A percentile compares a stretch with the other conserved stretches of the same genome.
phyloP scores from a whole-genome alignment of 495 filamentous ascomycete species.

The Penicillium verhagenii region DNA sequence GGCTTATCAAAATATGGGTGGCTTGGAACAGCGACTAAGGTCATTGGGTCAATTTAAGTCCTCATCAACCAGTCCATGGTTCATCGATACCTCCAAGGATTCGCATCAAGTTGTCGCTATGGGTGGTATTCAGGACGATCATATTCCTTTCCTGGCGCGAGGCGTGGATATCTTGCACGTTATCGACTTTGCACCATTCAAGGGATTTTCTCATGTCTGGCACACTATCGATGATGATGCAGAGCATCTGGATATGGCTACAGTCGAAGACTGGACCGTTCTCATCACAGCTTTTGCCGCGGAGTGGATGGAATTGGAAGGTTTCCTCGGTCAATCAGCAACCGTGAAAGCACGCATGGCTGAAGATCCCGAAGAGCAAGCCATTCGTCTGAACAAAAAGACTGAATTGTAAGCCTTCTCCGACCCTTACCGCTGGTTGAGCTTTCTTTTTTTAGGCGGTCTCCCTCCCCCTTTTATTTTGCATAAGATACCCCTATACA shows the following conservation, averaged over 20 bases:
- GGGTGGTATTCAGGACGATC: slow-evolving; percentile 74
- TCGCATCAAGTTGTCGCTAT: slow-evolving; percentile 43
- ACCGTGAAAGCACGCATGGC: slow-evolving; percentile 1
- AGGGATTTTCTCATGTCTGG: slow-evolving; percentile 78
- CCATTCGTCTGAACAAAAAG: slow-evolving; percentile 28
- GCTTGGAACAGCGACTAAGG: slow-evolving; percentile 68
- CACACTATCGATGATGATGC: slow-evolving; percentile 82
- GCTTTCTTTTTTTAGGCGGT: background rate
- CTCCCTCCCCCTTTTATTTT: too few species aligned
- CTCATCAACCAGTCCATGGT: slow-evolving; percentile 37
- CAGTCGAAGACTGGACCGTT: slow-evolving; percentile 83
- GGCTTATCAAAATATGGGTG: slow-evolving; percentile 75
- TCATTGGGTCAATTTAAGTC: slow-evolving; percentile 52
- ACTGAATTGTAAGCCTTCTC: slow-evolving; percentile 48
- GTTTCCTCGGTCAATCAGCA: slow-evolving; percentile 30
- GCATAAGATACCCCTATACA: background rate
- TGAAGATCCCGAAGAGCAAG: slow-evolving; percentile 17
- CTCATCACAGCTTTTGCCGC: slow-evolving; percentile 81
- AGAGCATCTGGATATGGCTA: slow-evolving; percentile 78
- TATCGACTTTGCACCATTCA: slow-evolving; percentile 61
- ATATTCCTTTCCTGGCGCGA: slow-evolving; percentile 79
- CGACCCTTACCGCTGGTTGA: slow-evolving; percentile 6
- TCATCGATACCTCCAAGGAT: slow-evolving; percentile 55
- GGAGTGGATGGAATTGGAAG: slow-evolving; percentile 92
- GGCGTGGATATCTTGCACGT: slow-evolving; percentile 88